Conservation (phyloP, 1,284 basidiomycete genomes). For the Fistulinella cinereoalba region DNA sequence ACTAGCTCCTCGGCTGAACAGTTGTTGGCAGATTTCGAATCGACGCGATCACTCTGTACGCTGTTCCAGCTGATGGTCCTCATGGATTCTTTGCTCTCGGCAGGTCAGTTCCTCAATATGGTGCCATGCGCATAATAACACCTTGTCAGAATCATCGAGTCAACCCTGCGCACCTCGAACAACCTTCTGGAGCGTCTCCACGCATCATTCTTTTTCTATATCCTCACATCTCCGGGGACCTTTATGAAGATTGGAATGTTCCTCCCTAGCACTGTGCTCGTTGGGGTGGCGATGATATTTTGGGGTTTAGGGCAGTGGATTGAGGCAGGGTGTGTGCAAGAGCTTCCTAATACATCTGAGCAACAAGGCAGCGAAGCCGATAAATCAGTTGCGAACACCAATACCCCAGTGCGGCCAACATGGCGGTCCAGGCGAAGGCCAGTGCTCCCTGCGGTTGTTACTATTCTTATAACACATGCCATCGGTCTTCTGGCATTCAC, state of each 20-base stretch:
- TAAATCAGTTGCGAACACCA: constrained; percentile 1
- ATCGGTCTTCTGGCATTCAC: constrained; percentile 50
- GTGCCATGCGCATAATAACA: background rate
- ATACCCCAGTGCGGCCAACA: constrained; percentile 12
- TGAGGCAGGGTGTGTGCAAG: constrained; percentile 53
- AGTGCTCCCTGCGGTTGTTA: constrained; percentile 48
- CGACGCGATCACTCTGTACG: constrained; percentile 91
- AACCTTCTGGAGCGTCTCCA: constrained; percentile 92
- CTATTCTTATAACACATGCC: constrained; percentile 55
- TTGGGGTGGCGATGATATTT: constrained; percentile 82
- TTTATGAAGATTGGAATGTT: constrained; percentile 91
- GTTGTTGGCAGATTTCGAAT: constrained; percentile 77
- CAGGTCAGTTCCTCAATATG: constrained; percentile 46
- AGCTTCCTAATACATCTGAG: constrained; percentile 7
- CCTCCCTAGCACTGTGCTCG: constrained; percentile 79
- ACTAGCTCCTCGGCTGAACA: constrained; percentile 6
- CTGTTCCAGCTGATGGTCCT: constrained; percentile 83
- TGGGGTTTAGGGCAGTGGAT: constrained; percentile 75
- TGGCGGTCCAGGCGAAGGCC: constrained; percentile 45
- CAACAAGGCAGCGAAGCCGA: constrained; percentile 12
- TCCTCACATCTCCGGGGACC: constrained; percentile 69
- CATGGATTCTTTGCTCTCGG: constrained; percentile 95
- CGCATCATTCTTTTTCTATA: constrained; percentile 94
- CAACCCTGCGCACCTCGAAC: constrained; percentile 83
- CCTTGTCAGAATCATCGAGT: constrained; percentile 68